phyloP scores from a whole-genome alignment of 805 yeast species.

The Zygoascus ofunaensis region DNA sequence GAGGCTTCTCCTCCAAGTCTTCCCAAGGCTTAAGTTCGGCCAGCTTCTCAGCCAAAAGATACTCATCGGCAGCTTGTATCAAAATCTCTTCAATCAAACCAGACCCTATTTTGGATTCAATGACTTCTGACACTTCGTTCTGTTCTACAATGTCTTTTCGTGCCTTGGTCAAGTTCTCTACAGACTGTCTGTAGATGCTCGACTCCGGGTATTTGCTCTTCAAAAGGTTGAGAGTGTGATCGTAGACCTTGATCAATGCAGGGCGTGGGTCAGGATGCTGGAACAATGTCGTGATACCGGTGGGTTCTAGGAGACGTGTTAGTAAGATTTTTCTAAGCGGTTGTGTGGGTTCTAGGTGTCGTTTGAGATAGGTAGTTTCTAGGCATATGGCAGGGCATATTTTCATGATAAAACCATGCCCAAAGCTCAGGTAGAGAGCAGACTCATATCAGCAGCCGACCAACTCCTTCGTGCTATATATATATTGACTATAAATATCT shows the following conservation, averaged over 20 bases:
- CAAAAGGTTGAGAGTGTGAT: slow-evolving; percentile 54
- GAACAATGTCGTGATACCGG: slow-evolving; percentile 69
- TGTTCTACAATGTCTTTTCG: slow-evolving; percentile 58
- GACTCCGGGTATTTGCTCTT: slow-evolving; percentile 55
- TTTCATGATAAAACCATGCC: no score
- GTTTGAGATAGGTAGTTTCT: no score
- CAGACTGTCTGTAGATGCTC: slow-evolving; percentile 69
- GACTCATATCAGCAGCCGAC: no score
- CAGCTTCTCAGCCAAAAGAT: slow-evolving; percentile 54
- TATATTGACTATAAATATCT: no score
- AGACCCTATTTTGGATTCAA: slow-evolving; percentile 67
- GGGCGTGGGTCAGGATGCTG: slow-evolving; percentile 83
- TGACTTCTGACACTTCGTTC: slow-evolving; percentile 51
- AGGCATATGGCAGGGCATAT: no score
- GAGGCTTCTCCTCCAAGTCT: slow-evolving; percentile 68
- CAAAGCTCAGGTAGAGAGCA: no score
- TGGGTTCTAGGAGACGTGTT: slow-evolving; percentile 46
- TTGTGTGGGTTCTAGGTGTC: no score
- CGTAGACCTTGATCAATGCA: slow-evolving; percentile 60
- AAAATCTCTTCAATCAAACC: slow-evolving; percentile 79
- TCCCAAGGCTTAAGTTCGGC: slow-evolving; percentile 71
- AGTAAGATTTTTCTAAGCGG: no score
- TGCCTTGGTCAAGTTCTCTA: slow-evolving; percentile 59
- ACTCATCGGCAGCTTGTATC: slow-evolving; percentile 77
- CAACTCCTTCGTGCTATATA: no score